Base-by-base conservation (phyloP, 2,329 filamentous ascomycete species). In the Zasmidium cellare region DNA sequence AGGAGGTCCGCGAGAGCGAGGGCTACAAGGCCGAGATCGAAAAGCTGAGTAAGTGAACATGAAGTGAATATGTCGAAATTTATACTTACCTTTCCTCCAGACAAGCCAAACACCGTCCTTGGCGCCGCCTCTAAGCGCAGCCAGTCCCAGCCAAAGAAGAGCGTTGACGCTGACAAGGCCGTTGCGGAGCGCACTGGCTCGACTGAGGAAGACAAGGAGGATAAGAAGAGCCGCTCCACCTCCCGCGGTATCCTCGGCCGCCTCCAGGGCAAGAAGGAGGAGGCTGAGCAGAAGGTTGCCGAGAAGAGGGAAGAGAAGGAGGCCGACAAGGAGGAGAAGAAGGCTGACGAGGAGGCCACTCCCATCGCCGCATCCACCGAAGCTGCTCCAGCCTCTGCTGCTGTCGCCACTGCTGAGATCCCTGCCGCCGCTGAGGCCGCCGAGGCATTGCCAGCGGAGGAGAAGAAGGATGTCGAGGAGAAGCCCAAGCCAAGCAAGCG, bases 11-110 rank as follows among this genome's bases (percentile, higher is more conserved):
- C 64, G 86, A 87, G 77, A 88, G 87, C 69, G 92, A 96, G 77
- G 84, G 85, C 59, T 99, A 96, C 87, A 97, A 96, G 87, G 82
- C 84, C 69, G 87, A 90, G 65, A 78, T 94, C 19, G 89, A 92
- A 79, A 88, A 87, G 76, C 80, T 87, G 67, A 79, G 83, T 85
- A 79, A 71, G 82, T 80, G 56, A 25, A 31, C 3, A 28, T 12
- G 18, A 23, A 31, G 18, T 1, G 12, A 5, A n/a, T 24, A 9
- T 23, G 16, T 19, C 50, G 72, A 78, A 85, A 45, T 35, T 12
- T 20, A n/a, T 49, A 55, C 57, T 61, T 41, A 62, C 54, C 24
- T 24, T n/a, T n/a, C 24, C 41, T 7, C 18, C 50, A 69, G 69
- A 64, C 70, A 71, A 69, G 63, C 64, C 70, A 53, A 61, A 62